A percentile compares a stretch with the other conserved stretches of the same genome.
phyloP scores from a whole-genome alignment of 148 eudicot genomes.

The Euryodendron excelsum region DNA sequence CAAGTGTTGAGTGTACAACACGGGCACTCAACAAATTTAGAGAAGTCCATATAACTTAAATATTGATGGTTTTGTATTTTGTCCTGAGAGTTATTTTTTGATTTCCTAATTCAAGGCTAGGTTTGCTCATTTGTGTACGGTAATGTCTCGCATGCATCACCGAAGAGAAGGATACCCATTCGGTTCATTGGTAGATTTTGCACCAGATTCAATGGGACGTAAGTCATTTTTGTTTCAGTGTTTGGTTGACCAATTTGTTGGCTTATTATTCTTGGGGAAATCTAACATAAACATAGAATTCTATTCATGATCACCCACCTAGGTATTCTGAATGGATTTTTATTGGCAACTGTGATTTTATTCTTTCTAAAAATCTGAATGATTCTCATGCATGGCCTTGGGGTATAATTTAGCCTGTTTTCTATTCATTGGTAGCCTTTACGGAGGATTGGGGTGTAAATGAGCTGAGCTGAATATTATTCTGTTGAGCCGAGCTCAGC shows the following conservation, averaged over 20 bases:
- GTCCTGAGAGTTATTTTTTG: not conserved
- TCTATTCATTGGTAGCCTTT: not conserved
- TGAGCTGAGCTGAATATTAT: not conserved
- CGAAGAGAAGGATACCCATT: constrained; percentile 96
- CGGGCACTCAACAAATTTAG: too few species aligned
- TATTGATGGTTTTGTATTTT: too few species aligned
- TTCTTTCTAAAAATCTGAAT: not conserved
- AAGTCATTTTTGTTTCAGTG: constrained; percentile 33
- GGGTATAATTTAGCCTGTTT: constrained; percentile 3
- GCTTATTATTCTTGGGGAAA: not conserved
- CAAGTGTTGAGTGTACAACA: too few species aligned
- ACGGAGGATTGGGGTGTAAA: not conserved
- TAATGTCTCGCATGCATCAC: constrained; percentile 98
- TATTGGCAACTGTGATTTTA: not conserved
- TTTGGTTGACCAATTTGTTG: not conserved
- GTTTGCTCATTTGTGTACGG: constrained; percentile 94
- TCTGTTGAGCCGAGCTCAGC: not conserved
- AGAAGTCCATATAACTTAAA: too few species aligned
- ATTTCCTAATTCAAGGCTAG: constrained; percentile 56
- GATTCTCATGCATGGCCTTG: too few species aligned
- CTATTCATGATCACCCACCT: not conserved
- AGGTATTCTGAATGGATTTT: not conserved
- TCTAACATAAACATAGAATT: not conserved
- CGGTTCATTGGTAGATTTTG: constrained; percentile 96
- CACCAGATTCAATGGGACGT: constrained; percentile 97